Evolutionary conservation across 169 alveolate genomes (phyloP).

Genomic region (Eimeria tenella): DNA sequence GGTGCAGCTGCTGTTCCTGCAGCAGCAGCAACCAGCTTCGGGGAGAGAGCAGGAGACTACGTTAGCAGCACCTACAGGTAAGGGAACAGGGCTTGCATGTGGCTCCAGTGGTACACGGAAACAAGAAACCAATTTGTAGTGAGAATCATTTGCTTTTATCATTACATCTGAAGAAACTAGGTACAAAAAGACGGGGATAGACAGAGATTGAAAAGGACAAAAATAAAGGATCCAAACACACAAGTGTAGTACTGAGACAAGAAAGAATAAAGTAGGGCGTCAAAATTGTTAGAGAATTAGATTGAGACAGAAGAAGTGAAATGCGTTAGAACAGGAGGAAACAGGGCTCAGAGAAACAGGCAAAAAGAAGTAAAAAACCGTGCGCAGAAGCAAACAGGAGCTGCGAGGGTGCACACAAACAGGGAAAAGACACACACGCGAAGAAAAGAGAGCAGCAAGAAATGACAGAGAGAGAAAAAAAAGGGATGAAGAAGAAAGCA

Average conservation of each 20-base stretch:
- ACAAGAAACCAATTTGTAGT: neutral
- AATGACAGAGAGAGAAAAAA: neutral
- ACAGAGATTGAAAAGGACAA: neutral
- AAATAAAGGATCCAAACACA: neutral
- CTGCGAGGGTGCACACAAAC: neutral
- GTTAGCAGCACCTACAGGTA: neutral
- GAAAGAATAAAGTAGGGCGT: too few species aligned
- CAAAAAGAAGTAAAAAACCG: neutral
- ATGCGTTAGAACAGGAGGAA: neutral
- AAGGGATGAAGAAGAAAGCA: neutral
- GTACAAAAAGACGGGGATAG: neutral
- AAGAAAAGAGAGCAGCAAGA: neutral
- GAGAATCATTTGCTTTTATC: too few species aligned
- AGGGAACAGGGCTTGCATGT: neutral
- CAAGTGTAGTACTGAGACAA: neutral
- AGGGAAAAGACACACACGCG: neutral
- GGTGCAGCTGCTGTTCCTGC: conserved; percentile 8
- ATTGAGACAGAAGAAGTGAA: neutral
- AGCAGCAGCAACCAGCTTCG: neutral
- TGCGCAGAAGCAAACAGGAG: neutral
- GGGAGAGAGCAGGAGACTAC: neutral
- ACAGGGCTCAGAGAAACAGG: neutral
- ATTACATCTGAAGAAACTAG: neutral
- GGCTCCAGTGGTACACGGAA: neutral
- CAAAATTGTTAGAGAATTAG: neutral